phyloP scores from a whole-genome alignment of 345 rosid genomes.

The Dipteronia sinensis region DNA sequence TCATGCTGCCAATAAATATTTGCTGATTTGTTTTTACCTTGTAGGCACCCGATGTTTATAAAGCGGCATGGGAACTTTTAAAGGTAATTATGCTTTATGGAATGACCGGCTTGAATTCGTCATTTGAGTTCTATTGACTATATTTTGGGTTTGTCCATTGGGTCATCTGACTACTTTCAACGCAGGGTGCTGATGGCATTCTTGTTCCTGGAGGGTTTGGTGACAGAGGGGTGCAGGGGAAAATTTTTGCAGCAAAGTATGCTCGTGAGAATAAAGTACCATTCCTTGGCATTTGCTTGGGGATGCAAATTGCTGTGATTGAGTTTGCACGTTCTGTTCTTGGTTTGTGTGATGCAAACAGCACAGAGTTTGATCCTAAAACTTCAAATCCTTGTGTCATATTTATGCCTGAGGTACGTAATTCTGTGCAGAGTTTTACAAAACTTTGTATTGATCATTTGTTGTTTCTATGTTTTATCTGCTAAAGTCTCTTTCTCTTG shows the following conservation, averaged over 20 bases:
- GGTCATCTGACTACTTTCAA: slow-evolving; percentile 7
- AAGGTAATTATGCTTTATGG: slow-evolving; percentile 43
- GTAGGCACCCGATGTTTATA: slow-evolving; percentile 60
- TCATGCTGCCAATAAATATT: neutral
- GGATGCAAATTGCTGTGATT: slow-evolving; percentile 86
- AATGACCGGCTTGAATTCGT: neutral
- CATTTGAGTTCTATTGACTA: slow-evolving; percentile 1
- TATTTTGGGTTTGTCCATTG: neutral
- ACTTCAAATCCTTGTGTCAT: slow-evolving; percentile 76
- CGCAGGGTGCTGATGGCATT: slow-evolving; percentile 74
- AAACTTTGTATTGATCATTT: neutral
- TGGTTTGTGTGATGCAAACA: slow-evolving; percentile 65
- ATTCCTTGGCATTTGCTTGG: slow-evolving; percentile 80
- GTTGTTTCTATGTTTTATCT: slow-evolving; percentile 1
- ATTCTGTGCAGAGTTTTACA: neutral
- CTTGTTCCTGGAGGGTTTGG: slow-evolving; percentile 94
- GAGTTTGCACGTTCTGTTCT: slow-evolving; percentile 81
- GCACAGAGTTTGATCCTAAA: slow-evolving; percentile 73
- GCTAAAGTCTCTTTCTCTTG: slow-evolving; percentile 6
- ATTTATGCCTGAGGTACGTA: slow-evolving; percentile 78
- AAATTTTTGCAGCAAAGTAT: slow-evolving; percentile 76
- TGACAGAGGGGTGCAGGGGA: slow-evolving; percentile 86
- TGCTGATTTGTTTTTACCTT: slow-evolving; percentile 23
- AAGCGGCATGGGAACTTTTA: slow-evolving; percentile 69
- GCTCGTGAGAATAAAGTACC: slow-evolving; percentile 78